Base-by-base conservation (phyloP, 805 yeast genomes). In the Hanseniaspora lindneri region DNA sequence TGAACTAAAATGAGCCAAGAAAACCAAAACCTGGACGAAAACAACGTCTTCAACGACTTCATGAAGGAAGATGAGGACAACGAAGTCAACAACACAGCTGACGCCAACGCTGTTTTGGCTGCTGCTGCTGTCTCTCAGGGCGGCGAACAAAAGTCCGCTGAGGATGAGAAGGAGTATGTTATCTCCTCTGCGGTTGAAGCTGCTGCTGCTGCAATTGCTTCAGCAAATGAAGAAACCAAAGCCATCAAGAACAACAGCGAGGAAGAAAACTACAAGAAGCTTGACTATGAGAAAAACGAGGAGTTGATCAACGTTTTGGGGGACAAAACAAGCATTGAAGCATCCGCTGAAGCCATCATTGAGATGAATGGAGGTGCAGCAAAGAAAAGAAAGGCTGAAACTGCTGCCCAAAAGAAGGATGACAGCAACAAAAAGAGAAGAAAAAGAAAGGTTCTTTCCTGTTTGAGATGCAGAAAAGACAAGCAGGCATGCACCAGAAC, bases 11-110 rank as follows among this genome's bases (percentile, higher is more conserved):
- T 37, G 41, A 37, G 41, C 17, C 21, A 23, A 21, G 49, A 46
- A 1, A 29, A 32, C 39, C 41, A 46, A 25, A 35, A 16, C 19
- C 19, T 30, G 3, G 49, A 46, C 23, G 49, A 46, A 39, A 46
- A 46, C 34, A 46, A 37, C 16, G 49, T 46, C 7, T 46, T 46
- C 32, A 46, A 37, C n/a, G 41, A 46, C 41, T 46, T 35, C 39
- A 46, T 46, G 39, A 46, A 46, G 14, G 49, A 46, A 16, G 49
- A 46, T 24, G 49, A 39, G 24, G 49, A 46, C 24, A 46, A 39
- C n/a, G 47, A 43, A 27, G 19, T 27, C 8, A 34, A 35, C 23
- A 24, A 10, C 13, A 20, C 23, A 16, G 30, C 27, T 14, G 29
- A n/a, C 1, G 11, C 28, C 5, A 19, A 32, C 17, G 39, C 20